Evolutionary conservation across 768 basidiomycete genomes (phyloP).

Genomic region (Fistulinella prunicolor): DNA sequence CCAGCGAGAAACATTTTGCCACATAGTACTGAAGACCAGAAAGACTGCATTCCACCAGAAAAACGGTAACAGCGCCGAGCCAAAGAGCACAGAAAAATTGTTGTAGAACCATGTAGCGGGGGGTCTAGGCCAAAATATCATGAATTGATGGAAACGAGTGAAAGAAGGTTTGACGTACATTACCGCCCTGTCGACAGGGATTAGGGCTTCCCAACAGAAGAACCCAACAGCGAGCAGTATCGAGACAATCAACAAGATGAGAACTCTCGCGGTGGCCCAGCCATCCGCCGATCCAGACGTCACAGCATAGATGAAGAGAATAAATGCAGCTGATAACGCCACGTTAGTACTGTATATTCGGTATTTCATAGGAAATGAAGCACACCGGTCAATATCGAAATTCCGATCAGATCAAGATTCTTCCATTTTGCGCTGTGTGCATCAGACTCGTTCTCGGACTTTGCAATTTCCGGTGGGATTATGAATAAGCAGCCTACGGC

Average conservation of each 20-base stretch:
- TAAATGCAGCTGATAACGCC: constrained; percentile 29
- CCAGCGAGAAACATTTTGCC: constrained; percentile 44
- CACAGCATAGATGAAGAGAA: constrained; percentile 41
- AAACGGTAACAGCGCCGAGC: constrained; percentile 37
- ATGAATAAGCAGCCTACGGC: constrained; percentile 32
- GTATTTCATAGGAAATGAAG: neutral
- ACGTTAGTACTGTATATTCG: neutral
- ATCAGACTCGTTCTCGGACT: constrained; percentile 1
- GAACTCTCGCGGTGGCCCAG: constrained; percentile 46
- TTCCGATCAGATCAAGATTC: constrained; percentile 38
- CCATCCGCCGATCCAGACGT: constrained; percentile 47
- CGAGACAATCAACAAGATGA: constrained; percentile 46
- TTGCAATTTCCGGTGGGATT: constrained; percentile 29
- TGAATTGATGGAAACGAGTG: neutral
- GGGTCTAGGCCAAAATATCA: constrained; percentile 26
- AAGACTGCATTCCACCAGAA: constrained; percentile 41
- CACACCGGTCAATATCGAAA: constrained; percentile 37
- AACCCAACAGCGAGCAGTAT: constrained; percentile 40
- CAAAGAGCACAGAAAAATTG: constrained; percentile 41
- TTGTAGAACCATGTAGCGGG: constrained; percentile 42
- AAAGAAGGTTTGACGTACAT: constrained; percentile 32
- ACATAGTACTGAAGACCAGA: constrained; percentile 35
- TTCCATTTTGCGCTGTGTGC: constrained; percentile 20
- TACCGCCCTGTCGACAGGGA: constrained; percentile 41
- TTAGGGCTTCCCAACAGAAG: constrained; percentile 47